These are phyloP conservation scores for Lecanicillium sp. DNA, from an alignment of 2,329 filamentous ascomycete species.

Conservation along the genomic window DNA sequence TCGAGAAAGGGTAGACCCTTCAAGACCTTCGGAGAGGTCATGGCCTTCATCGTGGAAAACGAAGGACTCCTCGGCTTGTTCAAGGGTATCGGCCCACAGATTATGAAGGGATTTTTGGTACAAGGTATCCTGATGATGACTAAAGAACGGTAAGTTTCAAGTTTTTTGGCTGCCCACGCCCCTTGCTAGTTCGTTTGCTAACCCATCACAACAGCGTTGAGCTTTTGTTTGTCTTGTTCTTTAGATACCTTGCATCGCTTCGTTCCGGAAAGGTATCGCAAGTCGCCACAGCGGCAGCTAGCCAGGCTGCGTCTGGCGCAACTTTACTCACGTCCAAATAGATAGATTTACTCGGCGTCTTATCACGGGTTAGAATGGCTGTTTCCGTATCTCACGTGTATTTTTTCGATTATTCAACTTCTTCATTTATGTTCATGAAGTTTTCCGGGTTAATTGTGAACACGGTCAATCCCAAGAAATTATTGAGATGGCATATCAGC, in stretches of 20 bases:
- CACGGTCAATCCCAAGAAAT: too few species aligned
- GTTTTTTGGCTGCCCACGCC: not conserved
- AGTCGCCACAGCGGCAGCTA: slow-evolving; percentile 55
- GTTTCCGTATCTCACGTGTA: not conserved
- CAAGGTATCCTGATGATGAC: slow-evolving; percentile 99
- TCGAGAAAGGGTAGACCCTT: slow-evolving; percentile 83
- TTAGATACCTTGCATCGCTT: slow-evolving; percentile 71
- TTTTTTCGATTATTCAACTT: not conserved
- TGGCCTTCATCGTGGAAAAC: slow-evolving; percentile 85
- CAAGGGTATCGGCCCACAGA: slow-evolving; percentile 93
- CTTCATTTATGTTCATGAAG: not conserved
- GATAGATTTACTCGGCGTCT: not conserved
- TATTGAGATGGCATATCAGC: too few species aligned
- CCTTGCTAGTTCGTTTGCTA: slow-evolving; percentile 12
- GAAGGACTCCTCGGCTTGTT: slow-evolving; percentile 82
- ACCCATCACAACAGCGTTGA: slow-evolving; percentile 59
- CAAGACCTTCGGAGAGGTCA: slow-evolving; percentile 88
- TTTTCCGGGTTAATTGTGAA: too few species aligned
- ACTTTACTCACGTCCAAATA: slow-evolving; percentile 8
- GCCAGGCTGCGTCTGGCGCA: slow-evolving; percentile 14
- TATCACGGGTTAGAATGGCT: slow-evolving; percentile 1
- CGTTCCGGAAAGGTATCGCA: slow-evolving; percentile 64
- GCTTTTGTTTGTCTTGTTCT: slow-evolving; percentile 76
- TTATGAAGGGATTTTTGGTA: slow-evolving; percentile 85
- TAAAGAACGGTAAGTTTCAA: slow-evolving; percentile 70